Conservation (phyloP, 116 monocot species). For the Thalassia testudinum region DNA sequence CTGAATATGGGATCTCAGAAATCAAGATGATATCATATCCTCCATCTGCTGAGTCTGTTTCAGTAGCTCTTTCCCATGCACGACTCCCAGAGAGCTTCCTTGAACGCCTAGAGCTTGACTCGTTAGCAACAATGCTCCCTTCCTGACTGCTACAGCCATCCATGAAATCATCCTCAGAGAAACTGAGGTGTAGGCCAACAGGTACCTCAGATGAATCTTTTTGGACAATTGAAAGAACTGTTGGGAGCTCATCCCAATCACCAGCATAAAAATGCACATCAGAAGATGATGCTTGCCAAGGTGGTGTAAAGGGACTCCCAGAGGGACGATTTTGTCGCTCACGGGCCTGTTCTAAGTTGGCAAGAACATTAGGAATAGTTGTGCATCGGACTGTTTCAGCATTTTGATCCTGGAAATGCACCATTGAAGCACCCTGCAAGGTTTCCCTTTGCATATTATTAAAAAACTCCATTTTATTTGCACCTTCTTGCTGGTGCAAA, state of each 20-base stretch:
- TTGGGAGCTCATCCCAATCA: slow-evolving; percentile 69
- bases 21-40: slow-evolving; percentile 83
- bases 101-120: slow-evolving; percentile 25
- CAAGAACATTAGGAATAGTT: slow-evolving; percentile 82
- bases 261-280: slow-evolving; percentile 82
- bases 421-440: slow-evolving; percentile 70
- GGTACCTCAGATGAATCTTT: slow-evolving; percentile 19
- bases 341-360: slow-evolving; percentile 74
- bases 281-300: slow-evolving; percentile 42
- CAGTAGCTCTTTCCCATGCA: slow-evolving; percentile 88
- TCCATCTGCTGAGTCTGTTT: slow-evolving; percentile 33
- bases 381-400: slow-evolving; percentile 76
- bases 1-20: slow-evolving; percentile 44
- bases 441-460: no score
- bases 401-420: slow-evolving; percentile 88
- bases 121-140: slow-evolving; percentile 40
- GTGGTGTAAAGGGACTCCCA: slow-evolving; percentile 64
- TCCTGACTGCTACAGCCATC: slow-evolving; percentile 70
- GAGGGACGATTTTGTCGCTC: slow-evolving; percentile 53
- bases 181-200: slow-evolving; percentile 23
- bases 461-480: no score
- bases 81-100: slow-evolving; percentile 79
- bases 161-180: slow-evolving; percentile 78
- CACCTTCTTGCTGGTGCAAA: no score
- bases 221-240: slow-evolving; percentile 51